phyloP scores from a whole-genome alignment of 345 rosid species.

The Gossypium raimondii region DNA sequence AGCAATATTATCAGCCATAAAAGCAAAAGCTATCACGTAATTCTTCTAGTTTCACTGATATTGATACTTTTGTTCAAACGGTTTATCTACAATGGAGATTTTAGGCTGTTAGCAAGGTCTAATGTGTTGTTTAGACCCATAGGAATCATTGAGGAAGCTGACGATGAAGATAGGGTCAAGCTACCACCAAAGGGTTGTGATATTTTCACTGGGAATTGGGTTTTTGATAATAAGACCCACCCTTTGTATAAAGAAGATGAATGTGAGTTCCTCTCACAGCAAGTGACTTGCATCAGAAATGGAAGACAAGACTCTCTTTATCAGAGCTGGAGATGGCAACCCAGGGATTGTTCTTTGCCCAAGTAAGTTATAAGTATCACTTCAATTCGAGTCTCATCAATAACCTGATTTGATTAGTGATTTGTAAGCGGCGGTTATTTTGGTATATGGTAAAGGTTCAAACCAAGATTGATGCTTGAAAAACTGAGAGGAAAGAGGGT shows the following conservation, averaged over 20 bases:
- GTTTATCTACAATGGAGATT: slow-evolving; percentile 36
- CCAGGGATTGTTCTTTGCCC: slow-evolving; percentile 77
- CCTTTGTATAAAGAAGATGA: slow-evolving; percentile 79
- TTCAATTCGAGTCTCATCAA: too few species aligned
- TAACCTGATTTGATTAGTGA: too few species aligned
- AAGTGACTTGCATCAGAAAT: slow-evolving; percentile 80
- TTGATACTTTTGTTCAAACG: slow-evolving; percentile 47
- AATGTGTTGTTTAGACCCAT: not conserved
- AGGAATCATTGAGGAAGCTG: slow-evolving; percentile 23
- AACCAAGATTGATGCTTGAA: slow-evolving; percentile 54
- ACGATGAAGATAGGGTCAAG: slow-evolving; percentile 32
- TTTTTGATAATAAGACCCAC: slow-evolving; percentile 50
- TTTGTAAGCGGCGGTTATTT: not conserved
- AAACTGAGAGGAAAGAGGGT: slow-evolving; percentile 86
- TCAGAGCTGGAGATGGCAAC: slow-evolving; percentile 98
- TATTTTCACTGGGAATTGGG: slow-evolving; percentile 82
- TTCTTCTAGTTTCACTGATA: slow-evolving; percentile 14
- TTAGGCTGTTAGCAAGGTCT: not conserved
- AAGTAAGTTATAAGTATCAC: slow-evolving; percentile 32
- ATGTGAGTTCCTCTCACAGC: slow-evolving; percentile 70
- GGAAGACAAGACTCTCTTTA: slow-evolving; percentile 76
- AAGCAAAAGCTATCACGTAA: not conserved
- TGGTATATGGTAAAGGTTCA: slow-evolving; percentile 43
- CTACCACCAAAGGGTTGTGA: slow-evolving; percentile 73
- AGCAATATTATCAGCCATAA: not conserved